Evolutionary conservation across 495 filamentous ascomycete species (phyloP).

Genomic region (Penicillium alfredii): DNA sequence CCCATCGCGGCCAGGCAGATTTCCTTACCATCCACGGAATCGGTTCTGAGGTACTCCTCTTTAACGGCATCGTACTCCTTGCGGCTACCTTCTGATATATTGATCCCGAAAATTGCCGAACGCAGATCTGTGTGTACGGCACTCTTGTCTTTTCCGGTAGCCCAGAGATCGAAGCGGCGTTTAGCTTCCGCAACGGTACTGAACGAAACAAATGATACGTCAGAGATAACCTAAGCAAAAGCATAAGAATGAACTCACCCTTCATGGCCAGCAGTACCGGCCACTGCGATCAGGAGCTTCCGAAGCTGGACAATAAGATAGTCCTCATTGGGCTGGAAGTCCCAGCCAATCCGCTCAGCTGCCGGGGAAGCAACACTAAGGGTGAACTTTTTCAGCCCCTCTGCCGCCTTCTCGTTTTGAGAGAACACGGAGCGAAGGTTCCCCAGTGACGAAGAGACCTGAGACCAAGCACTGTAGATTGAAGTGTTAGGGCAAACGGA

Average conservation of each 20-base stretch:
- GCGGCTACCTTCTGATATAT: conserved; percentile 60
- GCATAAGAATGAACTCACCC: conserved; percentile 41
- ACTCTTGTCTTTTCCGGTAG: conserved; percentile 53
- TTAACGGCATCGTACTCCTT: conserved; percentile 68
- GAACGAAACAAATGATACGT: conserved; percentile 14
- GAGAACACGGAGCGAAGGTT: conserved; percentile 62
- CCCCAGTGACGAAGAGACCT: conserved; percentile 64
- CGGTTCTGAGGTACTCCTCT: conserved; percentile 73
- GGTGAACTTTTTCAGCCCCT: conserved; percentile 67
- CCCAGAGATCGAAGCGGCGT: conserved; percentile 69
- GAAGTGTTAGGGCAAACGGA: conserved; percentile 15
- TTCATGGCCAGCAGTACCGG: conserved; percentile 67
- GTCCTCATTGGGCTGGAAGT: conserved; percentile 66
- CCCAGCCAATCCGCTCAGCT: conserved; percentile 79
- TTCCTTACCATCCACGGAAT: conserved; percentile 84
- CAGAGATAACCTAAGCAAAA: conserved; percentile 7
- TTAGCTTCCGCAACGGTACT: conserved; percentile 66
- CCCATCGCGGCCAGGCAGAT: conserved; percentile 73
- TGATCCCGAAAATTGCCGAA: conserved; percentile 69
- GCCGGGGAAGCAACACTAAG: conserved; percentile 64
- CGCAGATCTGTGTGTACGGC: conserved; percentile 79
- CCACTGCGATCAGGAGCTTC: conserved; percentile 68
- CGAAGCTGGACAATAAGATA: conserved; percentile 77
- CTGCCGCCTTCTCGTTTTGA: conserved; percentile 48
- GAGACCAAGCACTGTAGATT: conserved; percentile 64